Conservation (phyloP, 495 filamentous ascomycete species). For the Aspergillus ellipticus region DNA sequence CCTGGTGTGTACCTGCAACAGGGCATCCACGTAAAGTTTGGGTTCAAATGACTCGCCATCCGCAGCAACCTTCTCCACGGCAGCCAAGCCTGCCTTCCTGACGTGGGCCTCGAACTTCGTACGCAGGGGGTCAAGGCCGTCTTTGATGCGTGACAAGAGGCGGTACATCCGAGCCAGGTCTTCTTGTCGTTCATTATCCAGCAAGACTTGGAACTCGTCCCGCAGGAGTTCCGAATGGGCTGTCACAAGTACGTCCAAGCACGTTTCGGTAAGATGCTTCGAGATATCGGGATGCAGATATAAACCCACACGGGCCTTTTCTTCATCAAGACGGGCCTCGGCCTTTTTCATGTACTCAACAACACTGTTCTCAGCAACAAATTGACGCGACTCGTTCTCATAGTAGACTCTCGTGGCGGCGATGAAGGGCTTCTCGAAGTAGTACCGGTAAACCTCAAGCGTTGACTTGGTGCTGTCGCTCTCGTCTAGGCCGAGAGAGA, state of each 20-base stretch:
- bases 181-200: constrained; percentile 91
- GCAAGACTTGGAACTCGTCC: constrained; percentile 93
- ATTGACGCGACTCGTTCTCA: constrained; percentile 85
- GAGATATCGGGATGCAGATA: constrained; percentile 91
- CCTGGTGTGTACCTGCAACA: constrained; percentile 89
- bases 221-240: constrained; percentile 78
- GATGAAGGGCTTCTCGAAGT: constrained; percentile 92
- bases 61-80: constrained; percentile 85
- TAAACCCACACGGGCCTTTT: constrained; percentile 89
- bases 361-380: constrained; percentile 93
- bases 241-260: constrained; percentile 83
- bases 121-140: constrained; percentile 87
- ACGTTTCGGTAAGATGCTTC: constrained; percentile 75
- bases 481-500: constrained; percentile 92
- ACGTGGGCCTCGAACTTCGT: constrained; percentile 90
- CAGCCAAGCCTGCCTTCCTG: constrained; percentile 76
- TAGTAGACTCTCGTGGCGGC: constrained; percentile 82
- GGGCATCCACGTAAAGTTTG: constrained; percentile 91
- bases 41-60: constrained; percentile 91
- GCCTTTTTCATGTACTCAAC: constrained; percentile 99
- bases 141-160: constrained; percentile 83
- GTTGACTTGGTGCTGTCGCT: constrained; percentile 89
- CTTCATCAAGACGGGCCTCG: constrained; percentile 83
- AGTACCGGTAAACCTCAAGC: constrained; percentile 85
- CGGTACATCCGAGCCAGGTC: constrained; percentile 97